Evolutionary conservation across 1,284 basidiomycete species (phyloP), one percentile per base, ranked within the genome.

Genomic region (Tilletia setariae): DNA sequence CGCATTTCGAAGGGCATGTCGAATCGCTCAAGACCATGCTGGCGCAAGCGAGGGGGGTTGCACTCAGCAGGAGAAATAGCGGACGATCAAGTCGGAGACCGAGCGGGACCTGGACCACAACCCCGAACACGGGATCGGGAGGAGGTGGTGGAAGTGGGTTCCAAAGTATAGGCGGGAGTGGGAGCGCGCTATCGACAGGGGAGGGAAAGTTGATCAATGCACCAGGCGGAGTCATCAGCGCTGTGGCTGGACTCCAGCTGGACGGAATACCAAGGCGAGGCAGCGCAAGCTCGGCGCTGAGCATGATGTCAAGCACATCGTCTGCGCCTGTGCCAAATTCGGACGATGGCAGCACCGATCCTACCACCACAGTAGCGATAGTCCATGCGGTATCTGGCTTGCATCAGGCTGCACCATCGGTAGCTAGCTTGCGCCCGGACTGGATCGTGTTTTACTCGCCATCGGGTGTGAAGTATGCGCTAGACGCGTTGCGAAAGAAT

Each of bases 371-470:
- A 6, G 16, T 6, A 4, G 21, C 46, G 46, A 49, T 49, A 6
- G 46, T 40, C 35, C 35, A 40, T 40, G 11, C 35, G 6, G 35
- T 40, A 11, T 40, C 35, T 40, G 35, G 35, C 35, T 40, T 62
- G 28, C 62, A 49, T 3, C 63, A 67, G 19, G 62, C 69, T 71
- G 63, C 56, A 6, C 56, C 56, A 2, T 61, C 56, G 2, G 23
- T 61, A 15, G 56, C 56, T 6, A 21, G 28, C 15, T 72, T 69
- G 8, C 61, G 72, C 42, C 78, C 77, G 4, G 75, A 80, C 64
- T 82, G 79, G 79, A 70, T 82, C 59, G 80, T 80, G 43, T 80
- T 82, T 68, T 82, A 81, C 67, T 82, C 80, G 42, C 80, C 80
- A 7, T 78, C 76, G 21, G 80, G 80, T 21, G 76, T 78, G 46